Evolutionary conservation across 768 basidiomycete species (phyloP).

Genomic region (Boletus vermiculosoides): DNA sequence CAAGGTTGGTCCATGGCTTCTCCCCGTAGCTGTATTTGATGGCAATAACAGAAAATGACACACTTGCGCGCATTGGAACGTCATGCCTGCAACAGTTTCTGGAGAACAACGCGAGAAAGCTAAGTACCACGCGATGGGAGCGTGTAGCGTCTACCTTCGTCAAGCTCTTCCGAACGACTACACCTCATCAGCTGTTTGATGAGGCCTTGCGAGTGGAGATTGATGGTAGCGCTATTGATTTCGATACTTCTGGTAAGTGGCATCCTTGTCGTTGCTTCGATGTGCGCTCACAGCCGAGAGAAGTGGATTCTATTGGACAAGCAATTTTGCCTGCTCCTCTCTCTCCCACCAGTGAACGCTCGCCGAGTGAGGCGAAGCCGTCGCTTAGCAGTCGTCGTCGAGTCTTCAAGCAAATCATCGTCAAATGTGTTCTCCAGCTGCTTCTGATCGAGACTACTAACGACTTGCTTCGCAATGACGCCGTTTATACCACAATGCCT

Average conservation of each 20-base stretch:
- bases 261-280: neutral
- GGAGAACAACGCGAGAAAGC: slow-evolving; percentile 87
- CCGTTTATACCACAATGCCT: slow-evolving; percentile 91
- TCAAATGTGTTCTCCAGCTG: slow-evolving; percentile 97
- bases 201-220: slow-evolving; percentile 86
- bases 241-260: slow-evolving; percentile 44
- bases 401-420: slow-evolving; percentile 97
- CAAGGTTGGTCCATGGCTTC: slow-evolving; percentile 66
- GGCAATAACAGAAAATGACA: slow-evolving; percentile 81
- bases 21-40: slow-evolving; percentile 3
- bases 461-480: slow-evolving; percentile 88
- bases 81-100: slow-evolving; percentile 95
- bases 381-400: slow-evolving; percentile 71
- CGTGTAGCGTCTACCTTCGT: slow-evolving; percentile 89
- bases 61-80: slow-evolving; percentile 94
- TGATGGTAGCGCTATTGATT: slow-evolving; percentile 54
- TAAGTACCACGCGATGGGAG: slow-evolving; percentile 86
- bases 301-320: slow-evolving; percentile 55
- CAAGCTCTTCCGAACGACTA: slow-evolving; percentile 95
- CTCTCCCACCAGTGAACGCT: slow-evolving; percentile 64
- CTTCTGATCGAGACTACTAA: slow-evolving; percentile 96
- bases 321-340: slow-evolving; percentile 86
- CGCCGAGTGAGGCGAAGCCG: slow-evolving; percentile 47
- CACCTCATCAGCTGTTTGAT: slow-evolving; percentile 95
- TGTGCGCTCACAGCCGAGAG: slow-evolving; percentile 6